Evolutionary conservation across 2,329 filamentous ascomycete genomes (phyloP), one percentile per base, ranked within the genome.

Genomic region (Chaetomium sp.): DNA sequence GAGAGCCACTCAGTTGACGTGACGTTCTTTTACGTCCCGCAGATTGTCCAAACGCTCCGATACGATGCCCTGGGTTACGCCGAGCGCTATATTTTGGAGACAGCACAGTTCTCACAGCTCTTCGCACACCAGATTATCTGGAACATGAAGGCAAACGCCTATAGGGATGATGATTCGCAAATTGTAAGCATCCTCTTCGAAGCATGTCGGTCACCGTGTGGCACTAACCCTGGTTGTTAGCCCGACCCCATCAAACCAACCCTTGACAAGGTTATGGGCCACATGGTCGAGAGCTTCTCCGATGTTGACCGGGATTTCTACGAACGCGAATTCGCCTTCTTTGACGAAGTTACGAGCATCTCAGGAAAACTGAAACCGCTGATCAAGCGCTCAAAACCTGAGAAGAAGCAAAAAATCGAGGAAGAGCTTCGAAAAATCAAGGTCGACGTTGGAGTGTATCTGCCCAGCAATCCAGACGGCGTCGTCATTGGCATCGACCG

Each of bases 81-180:
- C 2, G 93, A 97, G 77, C 87, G 94, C 53, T 99, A 97, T 74
- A 98, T 99, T 62, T 83, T 98, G 19, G 95, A 99, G 79, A 97
- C 96, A 0, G 95, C 93, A 1, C 94, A 96, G 72, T 93, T 97
- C 74, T 98, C 95, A n/a, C 95, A 98, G 76, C 81, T 98, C 9
- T 99, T 99, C 77, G 94, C 96, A 2, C 96, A 99, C 76, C 95
- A 99, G 73, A 98, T 99, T 70, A 99, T 99, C 74, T 99, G 96
- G 95, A 99, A 99, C 76, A 99, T 99, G 90, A 99, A 98, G 76
- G 95, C 95, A 35, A 99, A 99, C 76, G 91, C 93, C 1, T 99
- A 91, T 83, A 99, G 97, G 76, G 96, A 99, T 70, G 94, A 99
- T 72, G 92, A 97, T 70, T 93, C 90, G 16, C 87, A 90, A 72